A percentile compares a stretch with the other conserved stretches of the same genome.
Evolutionary conservation across 352 stramenopile species (phyloP).

Genomic region (Thraustochytrium striatum): DNA sequence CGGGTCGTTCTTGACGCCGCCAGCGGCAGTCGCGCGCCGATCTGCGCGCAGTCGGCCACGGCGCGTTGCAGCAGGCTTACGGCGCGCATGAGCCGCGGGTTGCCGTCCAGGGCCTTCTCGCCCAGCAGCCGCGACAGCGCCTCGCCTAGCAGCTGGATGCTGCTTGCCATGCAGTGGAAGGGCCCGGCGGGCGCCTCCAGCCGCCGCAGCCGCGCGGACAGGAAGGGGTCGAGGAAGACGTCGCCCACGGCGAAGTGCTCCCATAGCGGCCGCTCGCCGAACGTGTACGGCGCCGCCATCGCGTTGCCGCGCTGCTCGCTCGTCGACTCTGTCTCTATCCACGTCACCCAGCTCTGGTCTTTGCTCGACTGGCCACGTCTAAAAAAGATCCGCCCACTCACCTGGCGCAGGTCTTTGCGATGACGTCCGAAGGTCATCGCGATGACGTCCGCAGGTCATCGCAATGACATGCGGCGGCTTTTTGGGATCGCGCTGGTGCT

Average conservation of each 20-base stretch:
- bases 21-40: constrained; percentile 26
- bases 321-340: background rate
- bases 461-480: no score
- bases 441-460: no score
- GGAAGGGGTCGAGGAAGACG: constrained; percentile 25
- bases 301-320: background rate
- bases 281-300: constrained; percentile 27
- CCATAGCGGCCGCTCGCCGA: constrained; percentile 37
- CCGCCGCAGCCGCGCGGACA: background rate
- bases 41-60: constrained; percentile 36
- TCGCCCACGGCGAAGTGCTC: constrained; percentile 29
- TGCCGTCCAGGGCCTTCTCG: constrained; percentile 36
- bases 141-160: constrained; percentile 23
- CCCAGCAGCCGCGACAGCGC: constrained; percentile 5
- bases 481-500: no score
- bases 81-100: background rate
- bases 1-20: constrained; percentile 25
- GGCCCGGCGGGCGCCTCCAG: constrained; percentile 15
- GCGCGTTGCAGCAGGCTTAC: constrained; percentile 20
- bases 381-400: no score
- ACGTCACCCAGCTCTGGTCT: background rate
- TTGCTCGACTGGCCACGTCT: no score
- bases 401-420: no score
- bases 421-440: no score
- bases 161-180: constrained; percentile 41